phyloP scores from a whole-genome alignment of 192 early-diverging fungal genomes.

The Geranomyces michiganensis region DNA sequence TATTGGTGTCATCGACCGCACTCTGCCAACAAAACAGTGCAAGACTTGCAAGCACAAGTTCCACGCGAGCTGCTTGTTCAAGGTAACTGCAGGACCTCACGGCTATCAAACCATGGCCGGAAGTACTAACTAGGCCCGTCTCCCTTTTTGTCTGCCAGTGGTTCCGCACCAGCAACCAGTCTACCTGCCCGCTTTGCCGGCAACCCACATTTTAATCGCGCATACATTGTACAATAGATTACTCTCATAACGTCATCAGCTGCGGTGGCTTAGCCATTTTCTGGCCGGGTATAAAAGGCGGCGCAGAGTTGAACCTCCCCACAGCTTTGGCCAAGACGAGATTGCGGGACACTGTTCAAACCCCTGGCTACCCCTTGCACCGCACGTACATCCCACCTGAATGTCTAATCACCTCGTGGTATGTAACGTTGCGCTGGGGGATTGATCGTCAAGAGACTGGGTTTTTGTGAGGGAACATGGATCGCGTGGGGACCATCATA shows the following conservation, averaged over 20 bases:
- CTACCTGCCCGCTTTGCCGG: constrained; percentile 73
- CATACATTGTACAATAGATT: neutral
- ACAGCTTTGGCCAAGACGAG: neutral
- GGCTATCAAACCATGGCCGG: too few species aligned
- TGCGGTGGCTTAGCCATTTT: too few species aligned
- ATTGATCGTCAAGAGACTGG: neutral
- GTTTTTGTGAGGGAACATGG: neutral
- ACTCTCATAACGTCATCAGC: neutral
- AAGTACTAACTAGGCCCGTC: too few species aligned
- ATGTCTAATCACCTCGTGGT: constrained; percentile 9
- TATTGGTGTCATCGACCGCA: constrained; percentile 83
- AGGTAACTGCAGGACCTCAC: constrained; percentile 44
- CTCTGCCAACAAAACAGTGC: constrained; percentile 87
- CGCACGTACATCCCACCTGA: neutral
- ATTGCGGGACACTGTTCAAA: neutral
- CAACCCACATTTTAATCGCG: constrained; percentile 31
- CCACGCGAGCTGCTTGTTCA: constrained; percentile 92
- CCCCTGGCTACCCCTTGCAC: neutral
- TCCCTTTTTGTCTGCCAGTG: constrained; percentile 43
- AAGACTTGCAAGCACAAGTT: constrained; percentile 93
- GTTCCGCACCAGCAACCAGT: constrained; percentile 71
- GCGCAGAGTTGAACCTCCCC: constrained; percentile 1
- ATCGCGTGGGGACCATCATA: neutral
- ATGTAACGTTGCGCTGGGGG: constrained; percentile 3
- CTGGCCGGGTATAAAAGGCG: neutral